Evolutionary conservation across 306 rosid genomes (phyloP), one percentile per base, ranked within the genome.

Genomic region (Prunus persica): DNA sequence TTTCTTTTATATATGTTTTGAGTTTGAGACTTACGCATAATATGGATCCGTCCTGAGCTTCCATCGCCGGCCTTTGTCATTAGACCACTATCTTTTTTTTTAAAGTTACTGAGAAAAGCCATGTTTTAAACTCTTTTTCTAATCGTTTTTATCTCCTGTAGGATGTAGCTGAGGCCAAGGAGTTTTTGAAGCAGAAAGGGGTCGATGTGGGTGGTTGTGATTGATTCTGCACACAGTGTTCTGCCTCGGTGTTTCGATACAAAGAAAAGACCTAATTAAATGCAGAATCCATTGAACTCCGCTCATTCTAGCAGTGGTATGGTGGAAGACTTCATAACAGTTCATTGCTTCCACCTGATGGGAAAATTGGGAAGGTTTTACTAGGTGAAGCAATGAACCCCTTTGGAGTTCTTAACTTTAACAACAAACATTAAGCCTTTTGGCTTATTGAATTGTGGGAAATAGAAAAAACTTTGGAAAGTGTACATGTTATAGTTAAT

Each of bases 161-260:
- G 98, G 96, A 95, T 70, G 70, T 95, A 68, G 80, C 69, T 20
- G 96, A 90, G 85, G 98, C 98, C 65, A 90, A 84, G 88, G 91
- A 88, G 5, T 90, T 78, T 78, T 78, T 94, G 84, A 88, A 87
- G 78, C 84, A 77, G 82, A 89, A 71, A 78, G 91, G 97, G 75
- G 82, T 94, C 19, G 92, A 94, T 84, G 79, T 93, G 75, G 61
- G 81, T 69, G 64, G 83, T 72, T 65, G 65, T 54, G 80, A 82
- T 78, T 89, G 87, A 93, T 75, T n/a, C 12, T 24, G n/a, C 60
- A 27, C 3, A 10, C 55, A 8, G 14, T 27, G 62, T 55, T 9
- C n/a, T 15, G 13, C 46, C 11, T 41, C 9, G 1, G n/a, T 5
- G 28, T 58, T 47, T 67, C 67, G 14, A 54, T 38, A 22, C 19